A percentile compares a stretch with the other conserved stretches of the same genome.
phyloP scores from a whole-genome alignment of 805 yeast genomes.

The Saccharomycopsis fibuligera region DNA sequence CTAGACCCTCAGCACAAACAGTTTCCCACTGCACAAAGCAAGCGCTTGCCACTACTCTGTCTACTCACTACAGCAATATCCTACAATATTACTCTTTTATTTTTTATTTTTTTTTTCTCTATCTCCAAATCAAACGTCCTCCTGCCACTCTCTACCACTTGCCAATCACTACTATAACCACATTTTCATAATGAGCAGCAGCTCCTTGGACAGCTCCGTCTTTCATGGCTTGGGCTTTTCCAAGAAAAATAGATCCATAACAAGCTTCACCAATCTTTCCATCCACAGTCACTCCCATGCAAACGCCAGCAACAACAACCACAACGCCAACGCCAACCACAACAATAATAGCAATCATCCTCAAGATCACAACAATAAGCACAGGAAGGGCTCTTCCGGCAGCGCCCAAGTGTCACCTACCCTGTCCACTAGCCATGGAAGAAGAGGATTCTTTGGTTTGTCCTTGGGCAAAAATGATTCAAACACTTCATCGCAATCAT shows the following conservation, averaged over 20 bases:
- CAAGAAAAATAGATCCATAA: background rate
- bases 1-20: too few species aligned
- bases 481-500: conserved; percentile 1
- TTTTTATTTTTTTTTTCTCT: too few species aligned
- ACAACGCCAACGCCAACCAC: too few species aligned
- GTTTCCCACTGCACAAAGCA: too few species aligned
- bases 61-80: too few species aligned
- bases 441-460: background rate
- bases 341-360: background rate
- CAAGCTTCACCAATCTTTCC: conserved; percentile 2
- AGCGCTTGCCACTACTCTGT: too few species aligned
- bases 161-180: background rate
- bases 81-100: too few species aligned
- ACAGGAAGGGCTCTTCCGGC: background rate
- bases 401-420: background rate
- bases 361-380: background rate
- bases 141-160: too few species aligned
- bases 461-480: background rate
- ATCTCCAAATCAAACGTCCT: too few species aligned
- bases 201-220: background rate
- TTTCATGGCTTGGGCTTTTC: background rate
- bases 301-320: too few species aligned
- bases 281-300: background rate
- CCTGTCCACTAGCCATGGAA: background rate
- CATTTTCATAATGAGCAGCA: background rate